Base-by-base conservation (phyloP, 2,329 filamentous ascomycete species). In the Aspergillus ochraceoroseus region DNA sequence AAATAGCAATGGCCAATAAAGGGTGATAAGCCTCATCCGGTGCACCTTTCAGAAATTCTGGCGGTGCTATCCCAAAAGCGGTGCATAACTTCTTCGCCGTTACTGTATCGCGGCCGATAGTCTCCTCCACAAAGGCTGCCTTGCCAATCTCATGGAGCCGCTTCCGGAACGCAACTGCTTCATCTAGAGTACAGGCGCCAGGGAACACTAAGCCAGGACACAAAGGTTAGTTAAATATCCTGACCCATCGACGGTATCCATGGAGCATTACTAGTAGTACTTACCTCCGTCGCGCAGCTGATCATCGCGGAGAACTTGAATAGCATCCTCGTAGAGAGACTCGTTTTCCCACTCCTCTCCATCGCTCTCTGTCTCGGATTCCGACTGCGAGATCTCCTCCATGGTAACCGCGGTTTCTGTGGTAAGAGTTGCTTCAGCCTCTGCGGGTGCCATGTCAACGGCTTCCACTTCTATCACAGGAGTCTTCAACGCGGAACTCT, bases 71-170 rank as follows among this genome's bases (percentile, higher is more conserved):
- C 44, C 82, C 82, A 70, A 95, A 95, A 9, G 87, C 89, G 6
- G 86, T 88, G 59, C 90, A 80, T 19, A 95, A 73, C 65, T 87
- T 90, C 67, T 84, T 87, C 39, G 85, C 85, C 13, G 83, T 82
- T 60, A 92, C 81, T 36, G 72, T 73, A 20, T 81, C 80, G 38
- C 74, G 74, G 48, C 80, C 78, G 35, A 94, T 72, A 20, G 83
- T 88, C 52, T 81, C 75, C 53, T 79, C 72, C 57, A 86, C 80
- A 62, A 95, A 94, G 46, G 82, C 75, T 46, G 79, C 76, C 14
- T 85, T 84, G n/a, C 89, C 89, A 47, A 88, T 72, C 37, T 79
- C 73, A 58, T 84, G 84, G 44, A 95, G 73, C 48, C 84, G 75
- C 54, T 82, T 76, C 51, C 85, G 80, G 59, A 82, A 84, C 12